Base-by-base conservation (phyloP, 2,329 filamentous ascomycete species). In the Exserohilum rostratum region DNA sequence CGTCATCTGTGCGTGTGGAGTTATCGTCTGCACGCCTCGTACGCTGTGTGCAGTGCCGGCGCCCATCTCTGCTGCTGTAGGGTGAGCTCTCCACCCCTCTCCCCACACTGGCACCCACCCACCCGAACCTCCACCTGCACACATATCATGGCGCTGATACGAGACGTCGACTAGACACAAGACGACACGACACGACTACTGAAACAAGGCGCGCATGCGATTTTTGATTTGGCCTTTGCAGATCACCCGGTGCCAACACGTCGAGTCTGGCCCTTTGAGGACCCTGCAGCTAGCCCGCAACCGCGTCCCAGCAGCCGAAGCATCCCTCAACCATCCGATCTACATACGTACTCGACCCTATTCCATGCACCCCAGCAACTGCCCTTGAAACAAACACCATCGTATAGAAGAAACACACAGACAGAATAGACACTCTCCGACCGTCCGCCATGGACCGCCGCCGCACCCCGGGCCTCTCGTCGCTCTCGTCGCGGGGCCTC, bases 401-500 rank as follows among this genome's bases (percentile, higher is more conserved):
- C n/a, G n/a, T n/a, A n/a, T n/a, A n/a, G n/a, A n/a, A n/a, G n/a
- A n/a, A n/a, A n/a, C n/a, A n/a, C n/a, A n/a, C n/a, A n/a, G n/a
- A n/a, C n/a, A n/a, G n/a, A n/a, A n/a, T n/a, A n/a, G n/a, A n/a
- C n/a, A n/a, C n/a, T n/a, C n/a, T n/a, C n/a, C n/a, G n/a, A 29
- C 20, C 30, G 29, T 46, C 57, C 57, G 13, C 47, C 27, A 80
- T 80, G 78, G 72, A 78, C 55, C 77, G 74, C 53, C 87, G 89
- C 67, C 91, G 91, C 78, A 91, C 91, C 61, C 91, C 96, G 57
- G 93, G 93, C 69, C 87, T 98, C 53, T 92, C 89, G 29, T 93
- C 93, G 17, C 66, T 73, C 50, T 90, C 88, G 27, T 62, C 68
- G 10, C 68, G 65, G 7, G 69, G 71, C 50, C 86, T 96, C 60